Percentiles rank a stretch among this genome's conserved stretches.
Conservation (phyloP, 495 filamentous ascomycete genomes). For the Platismatia glauca region DNA sequence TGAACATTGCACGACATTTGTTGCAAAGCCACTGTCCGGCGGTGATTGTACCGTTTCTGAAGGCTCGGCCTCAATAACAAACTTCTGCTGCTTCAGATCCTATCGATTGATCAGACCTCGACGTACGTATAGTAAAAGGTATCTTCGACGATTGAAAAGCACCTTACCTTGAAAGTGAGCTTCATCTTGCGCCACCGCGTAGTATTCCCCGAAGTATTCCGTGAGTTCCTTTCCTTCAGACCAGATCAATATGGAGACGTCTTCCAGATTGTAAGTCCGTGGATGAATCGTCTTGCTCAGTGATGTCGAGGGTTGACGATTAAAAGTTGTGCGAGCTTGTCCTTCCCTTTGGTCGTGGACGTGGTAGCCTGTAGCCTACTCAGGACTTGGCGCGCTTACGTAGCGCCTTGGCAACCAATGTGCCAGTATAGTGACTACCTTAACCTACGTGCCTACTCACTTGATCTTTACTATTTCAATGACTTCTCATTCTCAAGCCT, state of each 20-base stretch:
- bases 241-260: not conserved
- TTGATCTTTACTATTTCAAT: too few species aligned
- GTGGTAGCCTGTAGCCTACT: not conserved
- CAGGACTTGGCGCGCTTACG: not conserved
- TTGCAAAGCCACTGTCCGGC: not conserved
- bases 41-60: conserved; percentile 68
- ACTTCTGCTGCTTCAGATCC: conserved; percentile 98
- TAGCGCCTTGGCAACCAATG: not conserved
- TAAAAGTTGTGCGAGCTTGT: not conserved
- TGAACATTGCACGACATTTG: conserved; percentile 11
- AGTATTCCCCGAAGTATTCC: not conserved
- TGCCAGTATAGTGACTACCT: too few species aligned
- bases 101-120: conserved; percentile 26
- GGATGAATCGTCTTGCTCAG: not conserved
- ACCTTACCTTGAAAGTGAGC: conserved; percentile 70
- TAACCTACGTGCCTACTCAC: too few species aligned
- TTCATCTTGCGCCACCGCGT: conserved; percentile 51
- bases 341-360: not conserved
- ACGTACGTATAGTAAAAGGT: not conserved
- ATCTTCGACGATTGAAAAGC: conserved; percentile 9
- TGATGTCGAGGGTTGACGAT: too few species aligned
- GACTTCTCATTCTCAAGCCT: too few species aligned
- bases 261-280: not conserved
- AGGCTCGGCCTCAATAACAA: conserved; percentile 86
- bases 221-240: not conserved